Percentiles rank a stretch among this genome's conserved stretches.
phyloP scores from a whole-genome alignment of 208 protist genomes.

The Entamoeba dispar region DNA sequence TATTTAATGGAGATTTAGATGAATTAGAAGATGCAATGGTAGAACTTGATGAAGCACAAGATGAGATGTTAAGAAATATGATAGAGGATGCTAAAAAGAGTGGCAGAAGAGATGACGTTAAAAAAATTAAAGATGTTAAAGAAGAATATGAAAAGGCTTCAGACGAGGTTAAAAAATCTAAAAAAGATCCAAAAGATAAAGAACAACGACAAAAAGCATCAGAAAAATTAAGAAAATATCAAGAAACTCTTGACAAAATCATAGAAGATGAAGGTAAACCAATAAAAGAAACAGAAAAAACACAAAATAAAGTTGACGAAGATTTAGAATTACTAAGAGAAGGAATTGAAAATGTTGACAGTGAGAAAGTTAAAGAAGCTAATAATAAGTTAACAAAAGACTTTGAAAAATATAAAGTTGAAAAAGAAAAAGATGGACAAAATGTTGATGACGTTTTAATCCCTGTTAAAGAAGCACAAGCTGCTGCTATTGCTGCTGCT shows the following conservation, averaged over 20 bases:
- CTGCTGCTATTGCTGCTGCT: not conserved
- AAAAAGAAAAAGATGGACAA: not conserved
- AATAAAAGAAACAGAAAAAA: not conserved
- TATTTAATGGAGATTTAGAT: not conserved
- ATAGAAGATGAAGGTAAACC: not conserved
- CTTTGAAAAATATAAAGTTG: not conserved
- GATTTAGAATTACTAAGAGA: not conserved
- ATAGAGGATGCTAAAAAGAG: not conserved
- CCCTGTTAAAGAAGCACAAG: not conserved
- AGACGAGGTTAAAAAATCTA: not conserved
- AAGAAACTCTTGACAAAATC: not conserved
- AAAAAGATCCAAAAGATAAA: conserved; percentile 1
- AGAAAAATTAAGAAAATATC: not conserved
- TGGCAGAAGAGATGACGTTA: not conserved
- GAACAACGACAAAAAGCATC: not conserved
- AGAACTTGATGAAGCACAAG: not conserved
- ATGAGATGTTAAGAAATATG: not conserved
- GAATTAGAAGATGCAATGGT: not conserved
- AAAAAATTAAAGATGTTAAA: not conserved
- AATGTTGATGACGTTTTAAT: not conserved
- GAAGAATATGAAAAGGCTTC: not conserved
- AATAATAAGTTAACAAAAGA: not conserved
- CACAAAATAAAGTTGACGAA: not conserved
- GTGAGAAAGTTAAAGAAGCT: not conserved
- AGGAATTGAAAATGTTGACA: not conserved